These are phyloP conservation scores for Euphorbia schlechtendalii DNA, from an alignment of 441 rosid species.

Conservation along the genomic window DNA sequence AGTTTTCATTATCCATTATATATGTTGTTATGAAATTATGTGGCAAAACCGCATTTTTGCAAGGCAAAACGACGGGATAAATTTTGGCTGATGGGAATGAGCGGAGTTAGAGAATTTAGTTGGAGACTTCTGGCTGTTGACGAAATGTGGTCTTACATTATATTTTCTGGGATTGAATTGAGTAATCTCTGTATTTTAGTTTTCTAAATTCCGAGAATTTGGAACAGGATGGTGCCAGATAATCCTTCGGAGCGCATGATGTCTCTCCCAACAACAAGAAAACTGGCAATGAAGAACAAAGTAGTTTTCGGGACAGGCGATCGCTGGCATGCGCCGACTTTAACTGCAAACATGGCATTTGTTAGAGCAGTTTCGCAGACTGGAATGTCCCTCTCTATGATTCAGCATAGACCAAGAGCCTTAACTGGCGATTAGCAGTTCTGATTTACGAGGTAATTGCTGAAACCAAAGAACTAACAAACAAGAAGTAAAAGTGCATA, in stretches of 20 bases:
- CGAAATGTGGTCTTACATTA: background rate
- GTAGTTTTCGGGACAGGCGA: slow-evolving; percentile 84
- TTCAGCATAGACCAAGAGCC: slow-evolving; percentile 78
- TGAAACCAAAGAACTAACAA: background rate
- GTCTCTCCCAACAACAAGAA: slow-evolving; percentile 78
- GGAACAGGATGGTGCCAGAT: slow-evolving; percentile 63
- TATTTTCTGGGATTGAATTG: too few species aligned
- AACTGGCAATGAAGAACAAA: slow-evolving; percentile 77
- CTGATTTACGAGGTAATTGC: background rate
- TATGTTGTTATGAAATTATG: too few species aligned
- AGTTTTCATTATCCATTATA: too few species aligned
- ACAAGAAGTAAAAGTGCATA: background rate
- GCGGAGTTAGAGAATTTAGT: background rate
- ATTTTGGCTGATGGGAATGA: background rate
- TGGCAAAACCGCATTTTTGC: background rate
- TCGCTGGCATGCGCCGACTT: slow-evolving; percentile 65
- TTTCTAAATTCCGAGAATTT: slow-evolving; percentile 10
- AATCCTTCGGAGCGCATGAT: slow-evolving; percentile 66
- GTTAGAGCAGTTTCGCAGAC: slow-evolving; percentile 88
- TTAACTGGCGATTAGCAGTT: slow-evolving; percentile 61
- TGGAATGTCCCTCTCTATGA: slow-evolving; percentile 71
- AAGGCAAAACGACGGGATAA: background rate
- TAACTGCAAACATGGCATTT: slow-evolving; percentile 88
- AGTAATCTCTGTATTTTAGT: slow-evolving; percentile 5
- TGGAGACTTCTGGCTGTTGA: background rate